Evolutionary conservation across 345 rosid species (phyloP).

Genomic region (Heritiera fomes): DNA sequence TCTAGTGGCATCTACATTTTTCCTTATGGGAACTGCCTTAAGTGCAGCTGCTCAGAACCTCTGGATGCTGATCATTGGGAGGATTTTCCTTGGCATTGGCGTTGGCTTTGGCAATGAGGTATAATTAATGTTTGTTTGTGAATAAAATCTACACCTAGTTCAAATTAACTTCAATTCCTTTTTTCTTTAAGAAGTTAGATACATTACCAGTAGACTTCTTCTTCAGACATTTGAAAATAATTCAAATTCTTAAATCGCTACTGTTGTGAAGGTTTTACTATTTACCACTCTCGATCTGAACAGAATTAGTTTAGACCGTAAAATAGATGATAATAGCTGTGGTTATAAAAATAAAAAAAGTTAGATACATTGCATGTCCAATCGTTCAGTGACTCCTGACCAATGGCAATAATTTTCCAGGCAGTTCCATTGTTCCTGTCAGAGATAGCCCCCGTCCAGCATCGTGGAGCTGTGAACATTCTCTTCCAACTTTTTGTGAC

Average conservation of each 20-base stretch:
- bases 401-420: conserved; percentile 25
- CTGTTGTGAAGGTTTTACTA: no score
- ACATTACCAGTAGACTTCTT: no score
- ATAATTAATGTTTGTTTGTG: background rate
- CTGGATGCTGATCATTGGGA: conserved; percentile 39
- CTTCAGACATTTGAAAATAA: no score
- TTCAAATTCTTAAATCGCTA: no score
- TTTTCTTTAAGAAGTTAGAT: no score
- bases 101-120: conserved; percentile 60
- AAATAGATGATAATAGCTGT: no score
- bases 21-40: conserved; percentile 30
- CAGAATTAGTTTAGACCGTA: no score
- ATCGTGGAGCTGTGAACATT: conserved; percentile 65
- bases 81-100: conserved; percentile 42
- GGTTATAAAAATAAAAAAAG: no score
- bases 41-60: conserved; percentile 27
- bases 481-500: conserved; percentile 55
- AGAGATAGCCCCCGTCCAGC: conserved; percentile 55
- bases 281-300: no score
- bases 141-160: background rate
- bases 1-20: conserved; percentile 38
- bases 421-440: conserved; percentile 69
- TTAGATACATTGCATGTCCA: no score
- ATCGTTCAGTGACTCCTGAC: background rate
- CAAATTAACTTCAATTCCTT: background rate